phyloP scores from a whole-genome alignment of 2,329 filamentous ascomycete species.

The Ascosphaera apis region DNA sequence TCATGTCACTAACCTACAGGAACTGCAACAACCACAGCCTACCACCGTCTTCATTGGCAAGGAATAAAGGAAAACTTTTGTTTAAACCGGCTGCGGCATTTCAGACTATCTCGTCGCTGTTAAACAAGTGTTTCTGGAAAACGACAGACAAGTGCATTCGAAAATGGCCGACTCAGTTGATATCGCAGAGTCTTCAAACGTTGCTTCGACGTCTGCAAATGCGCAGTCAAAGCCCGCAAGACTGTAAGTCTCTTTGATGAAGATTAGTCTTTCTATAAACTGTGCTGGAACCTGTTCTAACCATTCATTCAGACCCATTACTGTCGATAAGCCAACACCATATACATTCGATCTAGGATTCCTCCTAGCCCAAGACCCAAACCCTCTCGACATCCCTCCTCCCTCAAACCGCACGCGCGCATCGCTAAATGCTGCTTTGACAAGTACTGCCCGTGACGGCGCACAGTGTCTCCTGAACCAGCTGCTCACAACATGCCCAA shows the following conservation, averaged over 20 bases:
- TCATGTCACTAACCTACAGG: too few relatives aligned
- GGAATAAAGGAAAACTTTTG: too few relatives aligned
- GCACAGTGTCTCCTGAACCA: conserved; percentile 87
- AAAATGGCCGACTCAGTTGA: too few relatives aligned
- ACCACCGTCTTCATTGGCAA: too few relatives aligned
- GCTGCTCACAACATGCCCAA: conserved; percentile 67
- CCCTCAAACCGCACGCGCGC: conserved; percentile 8
- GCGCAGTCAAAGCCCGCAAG: conserved; percentile 15
- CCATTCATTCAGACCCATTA: conserved; percentile 25
- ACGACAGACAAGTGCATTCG: too few relatives aligned
- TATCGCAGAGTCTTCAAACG: too few relatives aligned
- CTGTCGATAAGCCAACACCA: conserved; percentile 60
- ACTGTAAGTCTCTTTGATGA: conserved; percentile 20
- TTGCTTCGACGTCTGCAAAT: conserved; percentile 5
- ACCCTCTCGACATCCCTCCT: conserved; percentile 42
- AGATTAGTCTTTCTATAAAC: neutral
- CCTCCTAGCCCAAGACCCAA: conserved; percentile 67
- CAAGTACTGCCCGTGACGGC: conserved; percentile 59
- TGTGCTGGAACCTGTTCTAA: neutral
- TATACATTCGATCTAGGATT: conserved; percentile 84
- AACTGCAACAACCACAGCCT: too few relatives aligned
- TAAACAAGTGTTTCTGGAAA: too few relatives aligned
- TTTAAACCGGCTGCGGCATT: too few relatives aligned
- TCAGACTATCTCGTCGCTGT: too few relatives aligned
- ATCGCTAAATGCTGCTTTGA: conserved; percentile 43